Conservation (phyloP, 345 rosid genomes). For the Salix suchowensis region DNA sequence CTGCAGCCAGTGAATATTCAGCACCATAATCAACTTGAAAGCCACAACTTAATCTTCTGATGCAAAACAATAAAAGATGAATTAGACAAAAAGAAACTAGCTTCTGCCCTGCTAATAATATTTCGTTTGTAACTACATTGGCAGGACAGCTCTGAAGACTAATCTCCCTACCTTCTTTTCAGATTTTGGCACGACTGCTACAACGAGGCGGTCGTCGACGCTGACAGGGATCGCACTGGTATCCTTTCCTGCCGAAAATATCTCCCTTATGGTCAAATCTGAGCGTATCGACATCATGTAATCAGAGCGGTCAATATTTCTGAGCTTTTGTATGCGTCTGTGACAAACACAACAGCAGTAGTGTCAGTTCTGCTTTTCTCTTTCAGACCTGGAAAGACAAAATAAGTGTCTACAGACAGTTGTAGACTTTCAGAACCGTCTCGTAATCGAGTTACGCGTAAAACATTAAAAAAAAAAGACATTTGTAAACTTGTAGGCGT, state of each 20-base stretch:
- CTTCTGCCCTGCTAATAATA: neutral
- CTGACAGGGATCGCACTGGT: conserved; percentile 37
- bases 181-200: conserved; percentile 47
- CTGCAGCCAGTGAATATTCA: neutral
- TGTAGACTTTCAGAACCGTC: too few relatives aligned
- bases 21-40: neutral
- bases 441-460: too few relatives aligned
- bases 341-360: neutral
- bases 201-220: conserved; percentile 35
- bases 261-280: conserved; percentile 38
- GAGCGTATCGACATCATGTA: conserved; percentile 42
- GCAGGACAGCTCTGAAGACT: neutral
- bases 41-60: neutral
- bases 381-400: neutral
- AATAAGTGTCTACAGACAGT: neutral
- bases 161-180: conserved; percentile 42
- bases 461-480: neutral
- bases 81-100: neutral
- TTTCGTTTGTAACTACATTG: neutral
- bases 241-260: conserved; percentile 32
- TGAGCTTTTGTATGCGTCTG: conserved; percentile 44
- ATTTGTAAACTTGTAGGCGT: too few relatives aligned
- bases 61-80: neutral
- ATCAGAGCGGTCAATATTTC: conserved; percentile 37
- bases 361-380: neutral